Evolutionary conservation across 148 eudicot genomes (phyloP).

Genomic region (Heliamphora exappendiculata): DNA sequence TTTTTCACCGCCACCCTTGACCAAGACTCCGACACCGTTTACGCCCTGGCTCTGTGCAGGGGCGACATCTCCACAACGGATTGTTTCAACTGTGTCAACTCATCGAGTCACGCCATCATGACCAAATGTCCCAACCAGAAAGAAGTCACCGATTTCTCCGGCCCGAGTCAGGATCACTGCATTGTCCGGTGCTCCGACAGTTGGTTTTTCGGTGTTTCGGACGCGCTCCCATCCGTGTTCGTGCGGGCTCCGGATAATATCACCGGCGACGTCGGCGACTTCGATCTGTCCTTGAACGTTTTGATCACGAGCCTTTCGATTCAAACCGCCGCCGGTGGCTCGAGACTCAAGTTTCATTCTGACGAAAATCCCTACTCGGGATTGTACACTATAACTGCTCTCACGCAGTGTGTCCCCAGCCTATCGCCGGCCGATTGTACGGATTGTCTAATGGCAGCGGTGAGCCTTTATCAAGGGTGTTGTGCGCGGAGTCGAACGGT

Average conservation of each 20-base stretch:
- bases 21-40: neutral
- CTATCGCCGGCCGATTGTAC: slow-evolving; percentile 13
- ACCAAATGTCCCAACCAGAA: neutral
- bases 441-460: slow-evolving; percentile 3
- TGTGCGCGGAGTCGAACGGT: neutral
- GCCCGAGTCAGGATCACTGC: neutral
- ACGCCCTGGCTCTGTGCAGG: neutral
- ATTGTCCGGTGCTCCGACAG: neutral
- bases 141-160: neutral
- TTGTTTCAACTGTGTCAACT: neutral
- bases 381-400: slow-evolving; percentile 8
- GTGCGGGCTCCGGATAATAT: neutral
- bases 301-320: slow-evolving; percentile 6
- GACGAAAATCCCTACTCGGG: slow-evolving; percentile 16
- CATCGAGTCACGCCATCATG: neutral
- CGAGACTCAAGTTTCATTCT: slow-evolving; percentile 10
- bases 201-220: neutral
- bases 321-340: slow-evolving; percentile 15
- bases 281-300: neutral
- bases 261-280: neutral
- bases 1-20: neutral
- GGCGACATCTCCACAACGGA: neutral
- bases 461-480: neutral
- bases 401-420: slow-evolving; percentile 30
- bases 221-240: neutral